Conservation (phyloP, 768 basidiomycete species). For the Auricularia sp. region DNA sequence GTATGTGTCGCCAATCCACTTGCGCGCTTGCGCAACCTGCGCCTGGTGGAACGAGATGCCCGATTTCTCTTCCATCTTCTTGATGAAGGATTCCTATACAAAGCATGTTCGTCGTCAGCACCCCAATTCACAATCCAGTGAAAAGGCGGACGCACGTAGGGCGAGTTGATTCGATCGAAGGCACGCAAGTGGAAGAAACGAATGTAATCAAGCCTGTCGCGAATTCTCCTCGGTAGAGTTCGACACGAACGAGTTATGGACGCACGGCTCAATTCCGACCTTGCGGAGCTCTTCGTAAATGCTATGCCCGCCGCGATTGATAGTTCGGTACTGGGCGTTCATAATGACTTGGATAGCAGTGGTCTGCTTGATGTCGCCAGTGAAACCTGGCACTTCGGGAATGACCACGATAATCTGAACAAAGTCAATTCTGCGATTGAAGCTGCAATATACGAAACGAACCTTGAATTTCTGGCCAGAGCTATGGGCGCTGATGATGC, state of each 20-base stretch:
- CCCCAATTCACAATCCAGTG: too few species aligned
- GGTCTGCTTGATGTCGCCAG: conserved; percentile 68
- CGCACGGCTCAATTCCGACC: conserved; percentile 72
- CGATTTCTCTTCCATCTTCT: conserved; percentile 59
- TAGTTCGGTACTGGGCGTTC: conserved; percentile 80
- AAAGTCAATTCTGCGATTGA: too few species aligned
- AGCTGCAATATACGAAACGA: not conserved
- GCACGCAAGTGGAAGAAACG: conserved; percentile 86
- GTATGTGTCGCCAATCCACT: conserved; percentile 46
- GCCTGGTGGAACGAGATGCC: conserved; percentile 79
- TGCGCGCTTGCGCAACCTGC: conserved; percentile 71
- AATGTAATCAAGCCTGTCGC: conserved; percentile 65
- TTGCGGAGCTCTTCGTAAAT: conserved; percentile 76
- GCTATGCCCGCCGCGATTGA: conserved; percentile 80
- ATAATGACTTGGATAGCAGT: conserved; percentile 67
- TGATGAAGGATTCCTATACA: conserved; percentile 35
- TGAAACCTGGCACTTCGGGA: conserved; percentile 87
- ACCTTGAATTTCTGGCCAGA: conserved; percentile 72
- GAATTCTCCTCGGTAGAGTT: not conserved
- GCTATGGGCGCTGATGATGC: conserved; percentile 73
- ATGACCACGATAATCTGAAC: conserved; percentile 66
- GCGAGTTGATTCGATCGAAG: conserved; percentile 86
- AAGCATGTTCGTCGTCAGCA: too few species aligned
- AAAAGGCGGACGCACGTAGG: conserved; percentile 21
- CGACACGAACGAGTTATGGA: conserved; percentile 3